A percentile compares a stretch with the other conserved stretches of the same genome.
Evolutionary conservation across 805 yeast genomes (phyloP).

Genomic region (Starmera caribaea): DNA sequence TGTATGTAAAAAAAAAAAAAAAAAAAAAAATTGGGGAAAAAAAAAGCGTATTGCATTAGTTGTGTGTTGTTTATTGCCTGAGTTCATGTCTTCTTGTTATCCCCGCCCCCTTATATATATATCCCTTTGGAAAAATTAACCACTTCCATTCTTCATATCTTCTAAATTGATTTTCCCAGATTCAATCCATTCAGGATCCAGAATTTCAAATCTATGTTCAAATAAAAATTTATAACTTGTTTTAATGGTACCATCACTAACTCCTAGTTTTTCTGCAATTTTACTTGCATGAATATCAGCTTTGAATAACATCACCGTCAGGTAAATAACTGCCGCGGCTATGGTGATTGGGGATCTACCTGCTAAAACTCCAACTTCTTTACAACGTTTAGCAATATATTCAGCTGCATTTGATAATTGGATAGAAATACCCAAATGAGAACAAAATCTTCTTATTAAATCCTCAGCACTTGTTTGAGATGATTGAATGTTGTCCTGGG

Average conservation of each 20-base stretch:
- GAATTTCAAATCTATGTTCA: slow-evolving; percentile 59
- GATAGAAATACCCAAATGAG: slow-evolving; percentile 80
- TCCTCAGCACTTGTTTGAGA: slow-evolving; percentile 91
- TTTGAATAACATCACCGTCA: slow-evolving; percentile 85
- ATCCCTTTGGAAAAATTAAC: too few species aligned
- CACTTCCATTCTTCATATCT: slow-evolving; percentile 6
- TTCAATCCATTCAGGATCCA: slow-evolving; percentile 72
- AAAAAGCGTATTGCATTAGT: too few species aligned
- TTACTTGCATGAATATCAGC: slow-evolving; percentile 65
- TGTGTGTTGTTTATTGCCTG: too few species aligned
- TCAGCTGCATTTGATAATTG: slow-evolving; percentile 90
- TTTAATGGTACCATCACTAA: slow-evolving; percentile 94
- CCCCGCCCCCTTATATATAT: too few species aligned
- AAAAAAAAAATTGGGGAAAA: too few species aligned
- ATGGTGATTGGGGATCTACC: slow-evolving; percentile 96
- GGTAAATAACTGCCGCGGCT: slow-evolving; percentile 94
- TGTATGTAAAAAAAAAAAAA: too few species aligned
- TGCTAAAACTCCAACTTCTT: slow-evolving; percentile 87
- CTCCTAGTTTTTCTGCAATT: slow-evolving; percentile 90
- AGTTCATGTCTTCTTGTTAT: too few species aligned
- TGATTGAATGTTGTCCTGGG: slow-evolving; percentile 41
- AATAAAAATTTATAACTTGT: slow-evolving; percentile 78
- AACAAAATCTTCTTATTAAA: slow-evolving; percentile 90
- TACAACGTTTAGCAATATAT: slow-evolving; percentile 80
- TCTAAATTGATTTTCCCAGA: slow-evolving; percentile 54